These are phyloP conservation scores for Hevea brasiliensis DNA, from an alignment of 345 rosid species.

Conservation along the genomic window DNA sequence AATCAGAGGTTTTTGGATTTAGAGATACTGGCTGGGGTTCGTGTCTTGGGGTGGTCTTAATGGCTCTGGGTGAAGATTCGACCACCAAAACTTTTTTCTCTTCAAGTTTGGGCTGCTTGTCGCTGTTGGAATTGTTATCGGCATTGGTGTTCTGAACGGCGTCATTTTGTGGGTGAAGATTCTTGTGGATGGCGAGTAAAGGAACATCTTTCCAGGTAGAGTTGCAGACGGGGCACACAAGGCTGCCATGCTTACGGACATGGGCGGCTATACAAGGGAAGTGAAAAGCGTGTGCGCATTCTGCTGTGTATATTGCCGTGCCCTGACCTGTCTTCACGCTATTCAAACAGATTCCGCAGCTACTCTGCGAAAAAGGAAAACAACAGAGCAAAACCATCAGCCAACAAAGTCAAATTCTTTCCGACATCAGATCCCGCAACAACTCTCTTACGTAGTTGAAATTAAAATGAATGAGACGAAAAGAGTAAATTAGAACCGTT, in stretches of 20 bases:
- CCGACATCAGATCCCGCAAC: not conserved
- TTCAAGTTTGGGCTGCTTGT: conserved; percentile 5
- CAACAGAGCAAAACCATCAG: not conserved
- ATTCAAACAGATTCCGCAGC: conserved; percentile 37
- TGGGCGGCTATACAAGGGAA: conserved; percentile 37
- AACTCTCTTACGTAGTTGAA: too few species aligned
- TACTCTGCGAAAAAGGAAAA: conserved; percentile 22
- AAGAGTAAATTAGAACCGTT: too few species aligned
- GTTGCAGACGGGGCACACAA: conserved; percentile 32
- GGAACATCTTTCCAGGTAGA: conserved; percentile 38
- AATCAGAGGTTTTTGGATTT: conserved; percentile 15
- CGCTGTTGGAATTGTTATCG: not conserved
- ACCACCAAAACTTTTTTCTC: conserved; percentile 26
- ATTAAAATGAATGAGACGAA: too few species aligned
- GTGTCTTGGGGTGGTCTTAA: not conserved
- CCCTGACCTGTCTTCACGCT: conserved; percentile 39
- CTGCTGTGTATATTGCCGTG: conserved; percentile 38
- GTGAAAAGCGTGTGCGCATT: conserved; percentile 35
- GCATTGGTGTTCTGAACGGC: not conserved
- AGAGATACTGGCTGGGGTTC: not conserved
- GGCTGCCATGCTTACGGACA: conserved; percentile 33
- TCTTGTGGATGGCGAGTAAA: conserved; percentile 28
- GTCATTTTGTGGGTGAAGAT: conserved; percentile 19
- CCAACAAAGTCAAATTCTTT: not conserved
- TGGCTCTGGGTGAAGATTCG: conserved; percentile 27